Percentiles rank a stretch among this genome's conserved stretches.
phyloP scores from a whole-genome alignment of 371 early-diverging fungal species.

The Catenaria anguillulae region DNA sequence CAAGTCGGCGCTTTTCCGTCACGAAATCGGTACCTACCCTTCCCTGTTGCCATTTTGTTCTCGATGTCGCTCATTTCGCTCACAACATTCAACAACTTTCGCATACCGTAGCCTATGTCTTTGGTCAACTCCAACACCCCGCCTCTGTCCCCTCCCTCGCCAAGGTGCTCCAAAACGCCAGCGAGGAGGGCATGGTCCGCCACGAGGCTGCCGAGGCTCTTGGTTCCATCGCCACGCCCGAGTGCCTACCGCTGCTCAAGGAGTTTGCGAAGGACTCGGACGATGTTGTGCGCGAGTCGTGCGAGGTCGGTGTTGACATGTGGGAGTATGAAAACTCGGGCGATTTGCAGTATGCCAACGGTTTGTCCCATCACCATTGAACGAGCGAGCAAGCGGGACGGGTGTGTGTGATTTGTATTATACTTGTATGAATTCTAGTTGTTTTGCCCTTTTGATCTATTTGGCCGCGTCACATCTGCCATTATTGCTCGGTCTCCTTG shows the following conservation, averaged over 20 bases:
- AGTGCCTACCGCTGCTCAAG: slow-evolving; percentile 59
- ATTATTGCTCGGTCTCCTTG: no score
- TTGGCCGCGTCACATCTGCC: no score
- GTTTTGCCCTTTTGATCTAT: no score
- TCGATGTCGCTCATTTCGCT: neutral
- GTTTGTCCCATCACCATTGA: no score
- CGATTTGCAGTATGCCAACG: slow-evolving; percentile 28
- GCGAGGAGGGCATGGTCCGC: slow-evolving; percentile 92
- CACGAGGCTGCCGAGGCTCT: slow-evolving; percentile 99
- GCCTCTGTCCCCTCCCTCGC: slow-evolving; percentile 76
- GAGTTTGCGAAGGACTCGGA: slow-evolving; percentile 59
- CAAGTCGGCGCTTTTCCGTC: slow-evolving; percentile 82
- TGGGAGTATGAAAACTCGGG: slow-evolving; percentile 72
- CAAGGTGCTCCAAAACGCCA: slow-evolving; percentile 48
- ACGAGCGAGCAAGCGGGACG: no score
- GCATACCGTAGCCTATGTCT: slow-evolving; percentile 94
- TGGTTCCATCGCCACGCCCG: slow-evolving; percentile 94
- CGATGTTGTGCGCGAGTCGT: slow-evolving; percentile 89
- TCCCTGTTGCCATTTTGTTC: no score
- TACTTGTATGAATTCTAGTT: no score
- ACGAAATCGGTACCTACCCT: slow-evolving; percentile 64
- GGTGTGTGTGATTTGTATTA: no score
- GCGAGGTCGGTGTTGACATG: slow-evolving; percentile 95
- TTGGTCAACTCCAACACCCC: slow-evolving; percentile 95
- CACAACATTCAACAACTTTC: no score